These are phyloP conservation scores for Hibiscus syriacus DNA, from an alignment of 345 rosid species.

Conservation along the genomic window DNA sequence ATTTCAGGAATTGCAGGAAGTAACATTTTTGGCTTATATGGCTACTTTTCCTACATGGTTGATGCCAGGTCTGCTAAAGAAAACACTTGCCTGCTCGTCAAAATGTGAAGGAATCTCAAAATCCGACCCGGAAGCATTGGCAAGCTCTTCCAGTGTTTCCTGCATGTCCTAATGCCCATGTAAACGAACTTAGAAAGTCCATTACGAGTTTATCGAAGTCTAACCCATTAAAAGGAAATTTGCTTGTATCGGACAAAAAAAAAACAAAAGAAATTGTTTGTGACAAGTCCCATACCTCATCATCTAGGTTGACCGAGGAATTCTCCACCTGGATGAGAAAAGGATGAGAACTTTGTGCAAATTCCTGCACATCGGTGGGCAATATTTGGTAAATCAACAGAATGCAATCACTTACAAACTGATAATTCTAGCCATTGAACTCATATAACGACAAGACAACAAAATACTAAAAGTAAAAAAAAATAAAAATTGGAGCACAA, in stretches of 20 bases:
- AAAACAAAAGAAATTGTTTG: not conserved
- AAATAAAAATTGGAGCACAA: too few species aligned
- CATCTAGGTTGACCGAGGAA: conserved; percentile 31
- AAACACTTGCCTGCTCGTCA: conserved; percentile 35
- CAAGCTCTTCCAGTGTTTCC: conserved; percentile 41
- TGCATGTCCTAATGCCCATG: conserved; percentile 24
- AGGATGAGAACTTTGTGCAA: conserved; percentile 20
- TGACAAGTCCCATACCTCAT: conserved; percentile 30
- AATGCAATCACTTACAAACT: not conserved
- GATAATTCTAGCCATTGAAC: not conserved
- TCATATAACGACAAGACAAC: not conserved
- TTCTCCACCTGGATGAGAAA: conserved; percentile 27
- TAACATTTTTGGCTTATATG: conserved; percentile 14
- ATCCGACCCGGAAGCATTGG: conserved; percentile 36
- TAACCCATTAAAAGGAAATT: too few species aligned
- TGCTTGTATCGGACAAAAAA: too few species aligned
- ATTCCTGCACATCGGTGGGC: conserved; percentile 16
- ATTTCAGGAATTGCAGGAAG: conserved; percentile 5
- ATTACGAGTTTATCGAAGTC: too few species aligned
- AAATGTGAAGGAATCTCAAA: conserved; percentile 42
- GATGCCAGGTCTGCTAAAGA: conserved; percentile 16
- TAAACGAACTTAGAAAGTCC: not conserved
- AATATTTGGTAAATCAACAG: conserved; percentile 7
- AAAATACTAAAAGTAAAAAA: too few species aligned
- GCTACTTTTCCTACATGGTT: conserved; percentile 13